Evolutionary conservation across 2,329 filamentous ascomycete species (phyloP).

Genomic region (Paecilomyces sp.): DNA sequence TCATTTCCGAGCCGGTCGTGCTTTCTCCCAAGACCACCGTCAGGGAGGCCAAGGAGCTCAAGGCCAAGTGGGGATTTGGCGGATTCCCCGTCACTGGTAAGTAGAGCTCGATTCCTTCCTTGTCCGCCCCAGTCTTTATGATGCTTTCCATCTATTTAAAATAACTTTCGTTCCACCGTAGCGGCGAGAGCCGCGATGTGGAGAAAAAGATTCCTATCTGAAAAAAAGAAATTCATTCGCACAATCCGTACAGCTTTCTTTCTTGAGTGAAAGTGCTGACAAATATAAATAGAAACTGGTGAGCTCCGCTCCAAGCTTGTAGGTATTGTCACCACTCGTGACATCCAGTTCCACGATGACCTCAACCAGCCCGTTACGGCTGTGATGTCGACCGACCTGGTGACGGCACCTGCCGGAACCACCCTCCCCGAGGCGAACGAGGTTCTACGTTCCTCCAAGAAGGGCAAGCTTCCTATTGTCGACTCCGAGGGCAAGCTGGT

Average conservation of each 20-base stretch:
- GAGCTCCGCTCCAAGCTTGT: slow-evolving; percentile 92
- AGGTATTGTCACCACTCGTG: slow-evolving; percentile 94
- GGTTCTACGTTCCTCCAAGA: slow-evolving; percentile 91
- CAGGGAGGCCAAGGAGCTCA: slow-evolving; percentile 81
- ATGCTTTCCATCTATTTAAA: slow-evolving; percentile 59
- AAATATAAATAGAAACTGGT: slow-evolving; percentile 63
- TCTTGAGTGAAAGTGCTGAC: slow-evolving; percentile 13
- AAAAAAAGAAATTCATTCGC: slow-evolving; percentile 20
- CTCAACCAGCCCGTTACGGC: slow-evolving; percentile 65
- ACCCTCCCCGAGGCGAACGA: slow-evolving; percentile 83
- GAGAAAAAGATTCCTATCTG: slow-evolving; percentile 55
- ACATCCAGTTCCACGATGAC: slow-evolving; percentile 92
- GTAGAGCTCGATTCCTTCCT: slow-evolving; percentile 31
- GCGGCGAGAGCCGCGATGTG: slow-evolving; percentile 79
- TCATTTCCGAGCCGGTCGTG: slow-evolving; percentile 93
- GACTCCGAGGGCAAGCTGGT: slow-evolving; percentile 78
- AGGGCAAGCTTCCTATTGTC: slow-evolving; percentile 93
- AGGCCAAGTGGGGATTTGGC: slow-evolving; percentile 97
- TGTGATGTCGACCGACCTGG: slow-evolving; percentile 92
- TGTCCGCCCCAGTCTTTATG: slow-evolving; percentile 47
- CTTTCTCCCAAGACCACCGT: slow-evolving; percentile 83
- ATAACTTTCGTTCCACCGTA: slow-evolving; percentile 99
- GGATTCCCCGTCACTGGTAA: slow-evolving; percentile 97
- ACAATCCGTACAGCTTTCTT: slow-evolving; percentile 6
- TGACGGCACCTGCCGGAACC: slow-evolving; percentile 79